phyloP scores from a whole-genome alignment of 805 yeast species.

The Metschnikowia aberdeeniae region DNA sequence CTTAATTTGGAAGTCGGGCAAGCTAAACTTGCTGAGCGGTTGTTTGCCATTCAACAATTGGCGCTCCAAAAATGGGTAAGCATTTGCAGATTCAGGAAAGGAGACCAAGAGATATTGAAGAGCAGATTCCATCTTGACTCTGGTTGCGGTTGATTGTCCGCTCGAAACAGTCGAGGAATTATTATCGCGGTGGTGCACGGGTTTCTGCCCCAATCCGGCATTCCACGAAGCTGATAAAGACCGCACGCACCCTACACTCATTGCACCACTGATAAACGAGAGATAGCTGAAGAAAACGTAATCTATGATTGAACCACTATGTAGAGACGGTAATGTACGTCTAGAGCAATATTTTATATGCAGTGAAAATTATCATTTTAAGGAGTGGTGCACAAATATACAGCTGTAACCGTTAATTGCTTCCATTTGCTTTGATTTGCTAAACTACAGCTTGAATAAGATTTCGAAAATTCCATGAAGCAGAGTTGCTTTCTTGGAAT shows the following conservation, averaged over 20 bases:
- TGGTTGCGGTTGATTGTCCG: slow-evolving; percentile 3
- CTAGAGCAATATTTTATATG: too few relatives aligned
- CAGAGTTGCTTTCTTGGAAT: not conserved
- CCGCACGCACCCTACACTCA: not conserved
- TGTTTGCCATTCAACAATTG: slow-evolving; percentile 54
- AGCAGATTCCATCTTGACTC: slow-evolving; percentile 27
- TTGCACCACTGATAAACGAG: not conserved
- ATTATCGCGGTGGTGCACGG: slow-evolving; percentile 11
- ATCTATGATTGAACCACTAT: too few relatives aligned
- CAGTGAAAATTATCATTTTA: too few relatives aligned
- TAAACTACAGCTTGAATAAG: too few relatives aligned
- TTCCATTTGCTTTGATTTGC: too few relatives aligned
- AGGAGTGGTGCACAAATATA: too few relatives aligned
- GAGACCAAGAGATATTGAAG: slow-evolving; percentile 53
- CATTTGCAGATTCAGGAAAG: slow-evolving; percentile 49
- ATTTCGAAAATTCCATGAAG: too few relatives aligned
- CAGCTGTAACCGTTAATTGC: too few relatives aligned
- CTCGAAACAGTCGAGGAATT: slow-evolving; percentile 4
- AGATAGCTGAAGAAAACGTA: too few relatives aligned
- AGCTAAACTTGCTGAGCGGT: slow-evolving; percentile 51
- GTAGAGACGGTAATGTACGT: too few relatives aligned
- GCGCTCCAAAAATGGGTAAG: slow-evolving; percentile 52
- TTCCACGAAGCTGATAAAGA: slow-evolving; percentile 1
- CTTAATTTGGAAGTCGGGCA: slow-evolving; percentile 90
- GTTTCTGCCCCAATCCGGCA: slow-evolving; percentile 4